Evolutionary conservation across 176 grass and related monocot species (phyloP).

Genomic region (Juncus effusus): DNA sequence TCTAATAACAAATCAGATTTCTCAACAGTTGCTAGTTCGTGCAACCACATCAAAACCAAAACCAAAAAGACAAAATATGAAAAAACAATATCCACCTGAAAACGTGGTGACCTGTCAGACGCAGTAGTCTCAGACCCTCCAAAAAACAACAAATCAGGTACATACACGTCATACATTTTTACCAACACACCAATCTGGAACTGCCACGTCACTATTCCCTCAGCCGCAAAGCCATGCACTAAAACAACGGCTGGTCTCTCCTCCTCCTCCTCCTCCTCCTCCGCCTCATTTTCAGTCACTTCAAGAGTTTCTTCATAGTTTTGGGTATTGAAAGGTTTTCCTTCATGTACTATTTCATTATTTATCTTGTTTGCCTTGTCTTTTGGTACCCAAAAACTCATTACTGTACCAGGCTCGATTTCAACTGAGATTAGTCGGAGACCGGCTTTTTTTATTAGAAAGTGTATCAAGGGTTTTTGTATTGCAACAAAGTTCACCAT

Average conservation of each 20-base stretch:
- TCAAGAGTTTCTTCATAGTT: background rate
- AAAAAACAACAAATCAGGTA: conserved; percentile 91
- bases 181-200: conserved; percentile 61
- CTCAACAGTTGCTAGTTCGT: no score
- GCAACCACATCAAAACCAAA: no score
- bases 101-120: conserved; percentile 46
- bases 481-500: conserved; percentile 89
- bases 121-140: conserved; percentile 56
- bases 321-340: background rate
- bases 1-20: no score
- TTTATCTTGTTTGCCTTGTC: conserved; percentile 40
- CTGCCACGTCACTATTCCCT: conserved; percentile 91
- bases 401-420: conserved; percentile 64
- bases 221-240: conserved; percentile 82
- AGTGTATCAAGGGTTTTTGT: conserved; percentile 78
- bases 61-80: no score
- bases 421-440: conserved; percentile 69
- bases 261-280: background rate
- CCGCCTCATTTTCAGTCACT: no score
- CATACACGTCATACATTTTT: conserved; percentile 83
- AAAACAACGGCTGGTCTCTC: conserved; percentile 66
- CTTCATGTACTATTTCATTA: conserved; percentile 32
- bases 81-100: conserved; percentile 1
- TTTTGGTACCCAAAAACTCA: conserved; percentile 84
- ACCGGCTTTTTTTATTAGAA: conserved; percentile 44